Evolutionary conservation across 73 alveolate genomes (phyloP).

Genomic region (Paramecium sexaurelia): DNA sequence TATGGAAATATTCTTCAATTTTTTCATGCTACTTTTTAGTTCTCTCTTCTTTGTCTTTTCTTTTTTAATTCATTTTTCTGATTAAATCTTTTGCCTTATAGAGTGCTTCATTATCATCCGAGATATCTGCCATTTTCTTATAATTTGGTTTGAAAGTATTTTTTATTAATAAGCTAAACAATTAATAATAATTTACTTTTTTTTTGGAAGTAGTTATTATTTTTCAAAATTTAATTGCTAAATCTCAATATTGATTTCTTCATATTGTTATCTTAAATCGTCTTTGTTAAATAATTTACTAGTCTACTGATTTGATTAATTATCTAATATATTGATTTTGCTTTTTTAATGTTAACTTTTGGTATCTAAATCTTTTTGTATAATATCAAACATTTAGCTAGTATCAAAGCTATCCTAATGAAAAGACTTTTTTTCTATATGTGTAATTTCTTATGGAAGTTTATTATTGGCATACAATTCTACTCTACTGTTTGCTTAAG

Average conservation of each 20-base stretch:
- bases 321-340: not conserved
- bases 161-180: not conserved
- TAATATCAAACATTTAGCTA: not conserved
- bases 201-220: not conserved
- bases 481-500: not conserved
- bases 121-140: conserved; percentile 33
- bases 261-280: not conserved
- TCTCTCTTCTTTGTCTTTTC: conserved; percentile 10
- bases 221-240: not conserved
- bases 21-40: not conserved
- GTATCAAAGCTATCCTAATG: not conserved
- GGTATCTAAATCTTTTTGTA: not conserved
- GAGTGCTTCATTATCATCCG: conserved; percentile 47
- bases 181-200: not conserved
- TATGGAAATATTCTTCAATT: conserved; percentile 24
- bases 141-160: conserved; percentile 42
- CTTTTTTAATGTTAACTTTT: not conserved
- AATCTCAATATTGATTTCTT: not conserved
- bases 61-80: conserved; percentile 46
- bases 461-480: not conserved
- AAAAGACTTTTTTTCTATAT: not conserved
- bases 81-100: conserved; percentile 40
- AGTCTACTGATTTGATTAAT: not conserved
- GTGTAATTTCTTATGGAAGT: not conserved
- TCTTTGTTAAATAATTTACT: not conserved